Evolutionary conservation across 306 rosid genomes (phyloP).

Genomic region (Casuarina equisetifolia): DNA sequence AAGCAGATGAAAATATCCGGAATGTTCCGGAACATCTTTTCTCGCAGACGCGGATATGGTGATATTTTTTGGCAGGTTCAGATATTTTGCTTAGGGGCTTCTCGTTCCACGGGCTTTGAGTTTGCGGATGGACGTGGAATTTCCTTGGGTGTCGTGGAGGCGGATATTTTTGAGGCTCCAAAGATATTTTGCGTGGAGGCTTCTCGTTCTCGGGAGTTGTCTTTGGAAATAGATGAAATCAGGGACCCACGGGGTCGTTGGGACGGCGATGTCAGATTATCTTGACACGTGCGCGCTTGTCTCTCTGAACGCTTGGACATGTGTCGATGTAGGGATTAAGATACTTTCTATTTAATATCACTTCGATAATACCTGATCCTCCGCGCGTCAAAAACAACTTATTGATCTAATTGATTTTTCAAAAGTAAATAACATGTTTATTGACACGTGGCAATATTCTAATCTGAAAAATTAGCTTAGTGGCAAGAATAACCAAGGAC

Average conservation of each 20-base stretch:
- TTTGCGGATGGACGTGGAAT: no score
- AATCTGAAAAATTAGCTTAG: no score
- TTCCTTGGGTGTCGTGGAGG: not conserved
- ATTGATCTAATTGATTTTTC: no score
- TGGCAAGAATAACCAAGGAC: no score
- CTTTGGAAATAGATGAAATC: not conserved
- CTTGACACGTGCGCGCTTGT: not conserved
- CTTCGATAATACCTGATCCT: no score
- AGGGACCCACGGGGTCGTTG: not conserved
- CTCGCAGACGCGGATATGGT: no score
- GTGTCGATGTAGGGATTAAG: not conserved
- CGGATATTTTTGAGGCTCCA: not conserved
- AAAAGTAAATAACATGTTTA: no score
- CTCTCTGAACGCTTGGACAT: not conserved
- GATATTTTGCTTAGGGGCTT: not conserved
- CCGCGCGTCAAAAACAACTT: no score
- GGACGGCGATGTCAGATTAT: not conserved
- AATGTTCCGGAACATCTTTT: constrained; percentile 36
- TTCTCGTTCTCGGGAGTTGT: not conserved
- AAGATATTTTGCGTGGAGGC: not conserved
- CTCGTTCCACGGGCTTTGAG: no score
- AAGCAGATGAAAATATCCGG: constrained; percentile 22
- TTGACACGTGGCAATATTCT: no score
- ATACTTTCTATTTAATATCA: no score
- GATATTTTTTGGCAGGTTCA: not conserved